These are phyloP conservation scores for Pulveroboletus sp. DNA, from an alignment of 768 basidiomycete genomes.

Conservation along the genomic window DNA sequence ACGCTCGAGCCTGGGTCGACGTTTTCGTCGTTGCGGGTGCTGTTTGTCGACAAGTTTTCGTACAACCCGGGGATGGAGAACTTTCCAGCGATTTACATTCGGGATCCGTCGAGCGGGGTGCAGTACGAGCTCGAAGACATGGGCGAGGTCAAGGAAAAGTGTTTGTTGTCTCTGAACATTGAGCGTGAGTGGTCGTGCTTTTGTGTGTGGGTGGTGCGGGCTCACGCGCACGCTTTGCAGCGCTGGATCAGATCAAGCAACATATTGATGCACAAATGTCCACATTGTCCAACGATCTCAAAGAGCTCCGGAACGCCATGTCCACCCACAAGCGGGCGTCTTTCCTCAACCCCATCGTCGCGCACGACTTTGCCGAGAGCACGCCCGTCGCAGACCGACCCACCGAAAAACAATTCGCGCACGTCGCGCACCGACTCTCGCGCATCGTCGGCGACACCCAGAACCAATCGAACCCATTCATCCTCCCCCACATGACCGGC, in stretches of 20 bases:
- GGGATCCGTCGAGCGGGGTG: slow-evolving; percentile 88
- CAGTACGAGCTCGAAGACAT: slow-evolving; percentile 96
- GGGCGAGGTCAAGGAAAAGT: slow-evolving; percentile 87
- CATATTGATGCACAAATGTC: slow-evolving; percentile 94
- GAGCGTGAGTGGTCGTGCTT: slow-evolving; percentile 69
- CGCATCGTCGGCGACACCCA: slow-evolving; percentile 55
- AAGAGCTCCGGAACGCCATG: slow-evolving; percentile 77
- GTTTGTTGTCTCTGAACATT: slow-evolving; percentile 88
- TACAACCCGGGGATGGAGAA: slow-evolving; percentile 92
- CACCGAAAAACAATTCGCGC: slow-evolving; percentile 70
- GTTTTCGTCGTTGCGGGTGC: slow-evolving; percentile 71
- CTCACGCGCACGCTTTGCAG: slow-evolving; percentile 39
- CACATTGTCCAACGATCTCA: slow-evolving; percentile 80
- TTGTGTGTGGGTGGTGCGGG: not conserved
- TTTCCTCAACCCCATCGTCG: slow-evolving; percentile 43
- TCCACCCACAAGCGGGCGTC: slow-evolving; percentile 53
- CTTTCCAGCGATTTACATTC: slow-evolving; percentile 94
- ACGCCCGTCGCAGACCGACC: slow-evolving; percentile 68
- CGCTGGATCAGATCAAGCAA: slow-evolving; percentile 97
- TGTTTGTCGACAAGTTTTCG: slow-evolving; percentile 94
- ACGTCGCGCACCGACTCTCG: slow-evolving; percentile 71
- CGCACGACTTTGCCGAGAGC: slow-evolving; percentile 60
- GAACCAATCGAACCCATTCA: slow-evolving; percentile 32
- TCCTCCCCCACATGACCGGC: slow-evolving; percentile 66
- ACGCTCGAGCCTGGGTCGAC: slow-evolving; percentile 67